Conservation (phyloP, 768 basidiomycete genomes). For the Lactifluus volemus region DNA sequence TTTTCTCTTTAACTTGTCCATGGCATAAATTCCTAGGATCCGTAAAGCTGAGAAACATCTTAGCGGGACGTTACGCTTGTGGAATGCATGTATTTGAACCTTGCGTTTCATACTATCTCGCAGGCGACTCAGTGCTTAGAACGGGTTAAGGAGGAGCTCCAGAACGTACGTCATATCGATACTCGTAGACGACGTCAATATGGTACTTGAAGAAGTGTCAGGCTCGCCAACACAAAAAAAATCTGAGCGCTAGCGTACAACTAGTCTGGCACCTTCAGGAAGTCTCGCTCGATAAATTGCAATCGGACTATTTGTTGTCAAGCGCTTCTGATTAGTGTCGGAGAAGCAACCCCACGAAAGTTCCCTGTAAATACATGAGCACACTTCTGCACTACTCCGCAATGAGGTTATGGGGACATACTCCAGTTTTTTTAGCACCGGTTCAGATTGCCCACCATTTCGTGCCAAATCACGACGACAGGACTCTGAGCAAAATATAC, state of each 20-base stretch:
- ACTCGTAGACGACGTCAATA: constrained; percentile 11
- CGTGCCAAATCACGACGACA: neutral
- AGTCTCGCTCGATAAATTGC: constrained; percentile 15
- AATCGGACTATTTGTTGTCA: constrained; percentile 11
- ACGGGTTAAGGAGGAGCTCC: neutral
- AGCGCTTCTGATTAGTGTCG: constrained; percentile 7
- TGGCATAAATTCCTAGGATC: constrained; percentile 1
- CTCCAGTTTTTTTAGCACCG: constrained; percentile 1
- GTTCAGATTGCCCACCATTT: neutral
- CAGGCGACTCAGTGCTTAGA: neutral
- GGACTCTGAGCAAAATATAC: neutral
- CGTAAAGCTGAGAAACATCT: neutral
- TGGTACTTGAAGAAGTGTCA: constrained; percentile 12
- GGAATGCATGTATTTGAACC: neutral
- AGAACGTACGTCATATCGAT: constrained; percentile 3
- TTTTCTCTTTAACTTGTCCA: constrained; percentile 7
- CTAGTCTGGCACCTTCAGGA: constrained; percentile 8
- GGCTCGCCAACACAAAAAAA: neutral
- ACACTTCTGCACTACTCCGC: neutral
- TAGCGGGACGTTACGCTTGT: neutral
- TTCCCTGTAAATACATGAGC: neutral
- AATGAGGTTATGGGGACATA: neutral
- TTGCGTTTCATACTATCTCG: constrained; percentile 7
- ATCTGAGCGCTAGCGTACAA: neutral
- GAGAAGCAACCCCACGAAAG: constrained; percentile 15